Conservation (phyloP, 2,329 filamentous ascomycete genomes). For the Aquanectria penicillioides region DNA sequence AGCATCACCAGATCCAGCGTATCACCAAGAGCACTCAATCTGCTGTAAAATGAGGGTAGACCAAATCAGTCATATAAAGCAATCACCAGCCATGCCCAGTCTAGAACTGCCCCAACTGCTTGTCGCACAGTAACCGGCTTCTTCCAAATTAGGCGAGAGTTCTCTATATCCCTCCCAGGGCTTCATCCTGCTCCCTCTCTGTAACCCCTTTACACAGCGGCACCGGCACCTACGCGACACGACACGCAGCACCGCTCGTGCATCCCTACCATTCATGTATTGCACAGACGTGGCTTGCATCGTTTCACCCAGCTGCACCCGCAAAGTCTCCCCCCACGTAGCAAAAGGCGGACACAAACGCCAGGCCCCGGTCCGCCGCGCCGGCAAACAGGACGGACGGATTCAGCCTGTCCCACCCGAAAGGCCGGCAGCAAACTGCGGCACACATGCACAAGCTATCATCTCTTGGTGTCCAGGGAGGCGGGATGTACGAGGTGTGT, state of each 20-base stretch:
- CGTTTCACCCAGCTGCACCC: too few species aligned
- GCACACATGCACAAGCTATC: too few species aligned
- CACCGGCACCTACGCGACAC: neutral
- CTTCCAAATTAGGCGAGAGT: slow-evolving; percentile 3
- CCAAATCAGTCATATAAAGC: too few species aligned
- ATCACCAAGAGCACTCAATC: too few species aligned
- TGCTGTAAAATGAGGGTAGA: too few species aligned
- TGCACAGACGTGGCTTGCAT: neutral
- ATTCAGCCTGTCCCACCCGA: neutral
- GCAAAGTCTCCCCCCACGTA: neutral
- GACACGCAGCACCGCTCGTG: neutral
- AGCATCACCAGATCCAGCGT: too few species aligned
- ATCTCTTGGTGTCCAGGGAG: too few species aligned
- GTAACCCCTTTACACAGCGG: slow-evolving; percentile 3
- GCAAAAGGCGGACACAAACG: neutral
- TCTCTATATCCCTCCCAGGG: neutral
- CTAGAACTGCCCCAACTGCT: too few species aligned
- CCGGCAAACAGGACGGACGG: neutral
- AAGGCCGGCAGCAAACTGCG: too few species aligned
- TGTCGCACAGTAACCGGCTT: neutral
- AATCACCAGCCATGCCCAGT: too few species aligned
- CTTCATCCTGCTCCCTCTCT: neutral
- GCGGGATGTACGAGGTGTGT: too few species aligned
- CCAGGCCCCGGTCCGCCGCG: neutral
- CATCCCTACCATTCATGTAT: neutral